Evolutionary conservation across 2,329 filamentous ascomycete genomes (phyloP).

Genomic region (Fusarium solani-melongenae): DNA sequence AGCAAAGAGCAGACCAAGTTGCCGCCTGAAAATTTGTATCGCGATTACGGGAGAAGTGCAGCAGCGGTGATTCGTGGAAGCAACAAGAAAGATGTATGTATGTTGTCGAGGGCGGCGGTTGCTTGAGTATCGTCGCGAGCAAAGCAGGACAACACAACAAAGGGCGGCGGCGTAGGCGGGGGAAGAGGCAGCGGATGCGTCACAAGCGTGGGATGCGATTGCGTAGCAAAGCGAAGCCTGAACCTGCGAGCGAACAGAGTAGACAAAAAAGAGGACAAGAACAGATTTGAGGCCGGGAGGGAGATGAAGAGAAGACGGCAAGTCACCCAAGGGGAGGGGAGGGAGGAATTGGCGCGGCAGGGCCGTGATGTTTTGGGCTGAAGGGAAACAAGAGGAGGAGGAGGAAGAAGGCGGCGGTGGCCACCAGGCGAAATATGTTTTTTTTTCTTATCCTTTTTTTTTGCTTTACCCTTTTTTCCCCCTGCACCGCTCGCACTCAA

Average conservation of each 20-base stretch:
- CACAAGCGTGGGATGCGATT: slow-evolving; percentile 26
- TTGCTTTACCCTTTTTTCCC: slow-evolving; percentile 25
- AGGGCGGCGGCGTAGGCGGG: slow-evolving; percentile 19
- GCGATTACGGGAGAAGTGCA: background rate
- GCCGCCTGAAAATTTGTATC: slow-evolving; percentile 16
- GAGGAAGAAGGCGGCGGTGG: slow-evolving; percentile 31
- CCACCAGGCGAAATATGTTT: slow-evolving; percentile 41
- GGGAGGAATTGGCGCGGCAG: slow-evolving; percentile 57
- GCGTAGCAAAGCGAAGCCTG: slow-evolving; percentile 30
- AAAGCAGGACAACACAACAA: slow-evolving; percentile 21
- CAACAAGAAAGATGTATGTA: background rate
- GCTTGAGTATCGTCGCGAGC: slow-evolving; percentile 28
- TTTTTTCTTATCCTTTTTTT: slow-evolving; percentile 33
- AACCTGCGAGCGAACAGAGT: slow-evolving; percentile 38
- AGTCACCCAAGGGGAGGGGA: slow-evolving; percentile 52
- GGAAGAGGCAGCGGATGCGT: slow-evolving; percentile 27
- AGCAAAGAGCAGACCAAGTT: slow-evolving; percentile 33
- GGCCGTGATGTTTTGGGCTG: slow-evolving; percentile 52
- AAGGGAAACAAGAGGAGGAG: slow-evolving; percentile 40
- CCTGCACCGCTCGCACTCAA: background rate
- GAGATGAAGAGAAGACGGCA: slow-evolving; percentile 50
- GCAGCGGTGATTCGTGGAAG: slow-evolving; percentile 12
- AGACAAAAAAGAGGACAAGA: slow-evolving; percentile 46
- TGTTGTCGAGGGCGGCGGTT: slow-evolving; percentile 19
- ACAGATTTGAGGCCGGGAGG: slow-evolving; percentile 48